Base-by-base conservation (phyloP, 1,284 basidiomycete species). In the Afroboletus lepidellus region DNA sequence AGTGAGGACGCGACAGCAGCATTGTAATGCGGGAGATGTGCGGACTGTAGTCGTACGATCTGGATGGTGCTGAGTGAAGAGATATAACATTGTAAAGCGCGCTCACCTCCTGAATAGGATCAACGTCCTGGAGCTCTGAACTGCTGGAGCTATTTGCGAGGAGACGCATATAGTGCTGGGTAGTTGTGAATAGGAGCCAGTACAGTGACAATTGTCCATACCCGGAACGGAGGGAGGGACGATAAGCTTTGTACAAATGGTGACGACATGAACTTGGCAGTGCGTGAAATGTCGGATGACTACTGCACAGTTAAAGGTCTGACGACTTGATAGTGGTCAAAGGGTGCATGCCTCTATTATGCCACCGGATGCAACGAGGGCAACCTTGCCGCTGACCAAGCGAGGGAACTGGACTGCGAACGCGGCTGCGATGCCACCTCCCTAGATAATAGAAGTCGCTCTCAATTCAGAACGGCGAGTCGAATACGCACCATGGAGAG, bases 11-110 rank as follows among this genome's bases (percentile, higher is more conserved):
- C 86, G 13, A 91, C 67, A 0, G 88, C 88, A 18, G 78, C 74
- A 54, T 87, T 85, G 67, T 82, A 90, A 8, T 87, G 81, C 6
- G 84, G 79, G 12, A 91, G 75, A 62, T 85, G 80, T 2, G 85
- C 85, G 0, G 83, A 84, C 70, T 91, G 88, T 12, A 87, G 70
- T 24, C 84, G 78, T 1, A 90, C 81, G 54, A 90, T 80, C 79
- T 76, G 38, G 23, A 7, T 7, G 18, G 9, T 12, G 27, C 1
- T 59, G 36, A 55, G 49, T 11, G 8, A 8, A 9, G 18, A 21
- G 25, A 16, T 3, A 30, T 5, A 15, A 20, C 1, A 11, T 18
- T 11, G 23, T 2, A 44, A 27, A 23, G 30, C 15, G 8, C 37
- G 30, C 61, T 42, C 43, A 74, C 76, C 60, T 78, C 74, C 15